phyloP scores from a whole-genome alignment of 2,329 filamentous ascomycete genomes.

The Diaporthe amygdali region DNA sequence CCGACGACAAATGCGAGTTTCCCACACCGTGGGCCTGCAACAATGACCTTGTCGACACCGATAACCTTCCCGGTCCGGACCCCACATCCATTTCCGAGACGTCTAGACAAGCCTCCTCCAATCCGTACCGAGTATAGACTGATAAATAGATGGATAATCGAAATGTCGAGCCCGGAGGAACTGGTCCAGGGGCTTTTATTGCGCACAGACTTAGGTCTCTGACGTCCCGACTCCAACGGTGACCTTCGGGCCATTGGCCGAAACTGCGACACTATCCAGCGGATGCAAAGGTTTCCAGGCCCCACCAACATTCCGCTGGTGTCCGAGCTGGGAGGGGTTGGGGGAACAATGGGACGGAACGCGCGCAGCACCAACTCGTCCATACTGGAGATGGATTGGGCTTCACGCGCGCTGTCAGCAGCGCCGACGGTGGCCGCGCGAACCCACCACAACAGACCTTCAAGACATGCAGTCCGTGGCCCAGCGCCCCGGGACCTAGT shows the following conservation, averaged over 20 bases:
- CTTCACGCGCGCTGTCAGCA: not conserved
- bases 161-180: constrained; percentile 18
- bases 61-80: not conserved
- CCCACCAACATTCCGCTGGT: constrained; percentile 4
- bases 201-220: constrained; percentile 37
- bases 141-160: constrained; percentile 21
- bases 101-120: constrained; percentile 33
- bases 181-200: constrained; percentile 23
- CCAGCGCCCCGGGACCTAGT: constrained; percentile 12
- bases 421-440: constrained; percentile 5
- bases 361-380: not conserved
- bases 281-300: constrained; percentile 1
- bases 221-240: constrained; percentile 21
- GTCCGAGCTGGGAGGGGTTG: constrained; percentile 2
- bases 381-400: not conserved
- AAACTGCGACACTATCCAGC: constrained; percentile 16
- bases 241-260: constrained; percentile 15
- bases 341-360: constrained; percentile 3
- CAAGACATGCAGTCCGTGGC: constrained; percentile 12
- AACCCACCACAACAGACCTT: constrained; percentile 12
- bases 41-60: constrained; percentile 12
- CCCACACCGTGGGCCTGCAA: not conserved
- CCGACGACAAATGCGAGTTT: not conserved
- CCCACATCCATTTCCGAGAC: constrained; percentile 19
- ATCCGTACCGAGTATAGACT: constrained; percentile 33